Conservation (phyloP, 2,329 filamentous ascomycete species). For the Periconia sp. region DNA sequence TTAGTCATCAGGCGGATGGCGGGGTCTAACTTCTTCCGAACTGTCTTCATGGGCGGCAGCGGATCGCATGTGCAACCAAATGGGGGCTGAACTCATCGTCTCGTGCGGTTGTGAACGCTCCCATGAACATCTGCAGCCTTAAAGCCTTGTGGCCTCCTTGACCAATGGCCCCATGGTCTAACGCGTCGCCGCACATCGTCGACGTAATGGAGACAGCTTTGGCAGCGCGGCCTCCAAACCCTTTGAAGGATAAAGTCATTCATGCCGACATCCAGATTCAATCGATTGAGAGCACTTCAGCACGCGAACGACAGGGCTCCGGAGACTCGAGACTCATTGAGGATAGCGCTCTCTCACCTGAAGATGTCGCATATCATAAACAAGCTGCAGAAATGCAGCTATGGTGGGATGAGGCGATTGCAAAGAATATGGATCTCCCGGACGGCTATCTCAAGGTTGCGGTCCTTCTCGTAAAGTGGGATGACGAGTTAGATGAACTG, state of each 20-base stretch:
- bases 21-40: conserved; percentile 11
- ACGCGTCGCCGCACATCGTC: conserved; percentile 9
- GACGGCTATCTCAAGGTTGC: conserved; percentile 42
- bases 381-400: conserved; percentile 33
- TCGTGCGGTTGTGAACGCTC: conserved; percentile 9
- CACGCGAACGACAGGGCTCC: background rate
- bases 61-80: conserved; percentile 16
- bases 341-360: conserved; percentile 4
- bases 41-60: conserved; percentile 8
- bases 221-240: conserved; percentile 19
- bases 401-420: conserved; percentile 41
- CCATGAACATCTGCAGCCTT: conserved; percentile 24
- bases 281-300: conserved; percentile 23
- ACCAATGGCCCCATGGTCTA: conserved; percentile 19
- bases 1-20: conserved; percentile 20
- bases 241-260: conserved; percentile 26
- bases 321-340: conserved; percentile 8
- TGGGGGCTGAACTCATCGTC: conserved; percentile 35
- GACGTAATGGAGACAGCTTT: conserved; percentile 23
- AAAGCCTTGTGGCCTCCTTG: conserved; percentile 13
- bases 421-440: conserved; percentile 34
- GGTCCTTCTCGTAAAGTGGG: conserved; percentile 47
- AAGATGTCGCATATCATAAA: conserved; percentile 23
- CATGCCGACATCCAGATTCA: conserved; percentile 33
- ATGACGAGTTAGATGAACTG: conserved; percentile 40